Base-by-base conservation (phyloP, 305 asterid species). In the Ajuga reptans region DNA sequence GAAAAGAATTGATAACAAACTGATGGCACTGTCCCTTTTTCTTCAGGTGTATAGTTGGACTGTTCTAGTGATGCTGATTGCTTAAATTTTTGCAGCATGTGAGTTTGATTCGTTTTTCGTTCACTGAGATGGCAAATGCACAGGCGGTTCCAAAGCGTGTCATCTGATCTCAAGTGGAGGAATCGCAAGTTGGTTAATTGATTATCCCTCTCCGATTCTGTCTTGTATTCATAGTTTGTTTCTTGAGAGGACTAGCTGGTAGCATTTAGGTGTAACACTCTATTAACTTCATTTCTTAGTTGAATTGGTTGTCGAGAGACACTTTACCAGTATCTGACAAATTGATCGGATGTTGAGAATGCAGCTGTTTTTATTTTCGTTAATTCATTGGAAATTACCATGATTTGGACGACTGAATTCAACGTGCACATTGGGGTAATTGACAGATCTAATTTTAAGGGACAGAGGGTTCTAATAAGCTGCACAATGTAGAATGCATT, bases 21-120 rank as follows among this genome's bases (percentile, higher is more conserved):
- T 21, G 27, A 21, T 21, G 27, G 27, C 1, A 21, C 27, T 21
- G 1, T 21, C 2, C 27, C 27, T 2, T 21, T 21, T 47, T 53
- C 72, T 77, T 65, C 82, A 80, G 84, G 84, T 74, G 75, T 71
- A 58, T 75, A 71, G 77, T 63, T 47, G 75, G 77, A 65, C 64
- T 53, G 75, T 59, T 34, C 71, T 53, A 10, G 68, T 53, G 27
- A 16, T 60, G 77, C 62, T 69, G 73, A 61, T 77, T 67, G 68
- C 77, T 66, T 61, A 42, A 43, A 14, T 42, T 63, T 74, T 62
- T 64, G 76, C 73, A 51, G 79, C 71, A 36, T 31, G 50, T 49
- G 70, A 68, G 74, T 69, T 41, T 24, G 56, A 24, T 57, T 72
- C 61, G 37, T 21, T 79, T 77, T 63, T 62, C 54, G 29, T 54